These are phyloP conservation scores for Eleusine indica DNA, from an alignment of 176 grass and related monocot species.

Conservation along the genomic window DNA sequence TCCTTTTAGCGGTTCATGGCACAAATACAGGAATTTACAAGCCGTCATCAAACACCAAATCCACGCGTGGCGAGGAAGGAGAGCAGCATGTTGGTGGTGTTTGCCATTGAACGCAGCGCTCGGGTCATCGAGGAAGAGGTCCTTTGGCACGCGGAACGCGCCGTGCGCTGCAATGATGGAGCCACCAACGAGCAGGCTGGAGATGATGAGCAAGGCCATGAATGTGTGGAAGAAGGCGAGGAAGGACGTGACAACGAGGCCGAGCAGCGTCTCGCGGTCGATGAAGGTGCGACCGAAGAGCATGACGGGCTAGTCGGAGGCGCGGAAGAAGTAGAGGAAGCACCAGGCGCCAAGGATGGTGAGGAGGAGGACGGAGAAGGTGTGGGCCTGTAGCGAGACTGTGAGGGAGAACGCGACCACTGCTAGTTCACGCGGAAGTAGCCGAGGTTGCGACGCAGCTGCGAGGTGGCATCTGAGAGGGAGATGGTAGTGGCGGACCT, in stretches of 20 bases:
- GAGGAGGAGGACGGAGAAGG: constrained; percentile 79
- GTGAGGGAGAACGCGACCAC: constrained; percentile 67
- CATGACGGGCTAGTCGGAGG: constrained; percentile 81
- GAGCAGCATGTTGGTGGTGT: constrained; percentile 52
- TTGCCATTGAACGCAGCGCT: constrained; percentile 39
- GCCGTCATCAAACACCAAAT: constrained; percentile 48
- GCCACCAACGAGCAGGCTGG: constrained; percentile 64
- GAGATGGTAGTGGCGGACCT: too few relatives aligned
- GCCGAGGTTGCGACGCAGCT: constrained; percentile 77
- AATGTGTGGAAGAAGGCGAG: constrained; percentile 83
- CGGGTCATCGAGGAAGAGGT: constrained; percentile 88
- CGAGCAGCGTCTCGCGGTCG: constrained; percentile 80
- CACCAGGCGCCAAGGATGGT: constrained; percentile 79
- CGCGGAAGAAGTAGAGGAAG: constrained; percentile 82
- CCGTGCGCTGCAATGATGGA: constrained; percentile 69
- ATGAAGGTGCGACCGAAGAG: constrained; percentile 87
- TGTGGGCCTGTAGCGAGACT: constrained; percentile 70
- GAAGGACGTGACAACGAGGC: constrained; percentile 63
- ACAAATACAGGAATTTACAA: constrained; percentile 28
- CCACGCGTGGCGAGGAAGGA: constrained; percentile 65
- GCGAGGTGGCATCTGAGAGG: constrained; percentile 76
- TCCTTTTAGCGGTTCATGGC: too few relatives aligned
- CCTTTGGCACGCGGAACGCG: constrained; percentile 74
- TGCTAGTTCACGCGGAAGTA: constrained; percentile 99
- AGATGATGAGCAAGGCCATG: constrained; percentile 85